These are phyloP conservation scores for Candida wancherniae DNA, from an alignment of 805 yeast genomes.

Conservation along the genomic window DNA sequence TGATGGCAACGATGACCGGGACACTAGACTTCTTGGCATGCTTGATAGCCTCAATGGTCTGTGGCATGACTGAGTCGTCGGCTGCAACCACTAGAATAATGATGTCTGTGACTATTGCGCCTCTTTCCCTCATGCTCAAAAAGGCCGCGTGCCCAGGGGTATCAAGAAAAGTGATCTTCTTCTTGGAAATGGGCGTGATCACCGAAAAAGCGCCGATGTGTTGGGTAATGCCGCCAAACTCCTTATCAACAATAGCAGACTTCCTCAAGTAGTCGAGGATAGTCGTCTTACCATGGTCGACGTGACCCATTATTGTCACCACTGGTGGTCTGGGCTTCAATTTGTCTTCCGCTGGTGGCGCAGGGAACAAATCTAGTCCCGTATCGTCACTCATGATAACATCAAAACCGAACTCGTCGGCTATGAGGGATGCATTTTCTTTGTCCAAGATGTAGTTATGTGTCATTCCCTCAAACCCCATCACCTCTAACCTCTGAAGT, in stretches of 20 bases:
- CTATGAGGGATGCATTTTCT: conserved; percentile 81
- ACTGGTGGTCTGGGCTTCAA: conserved; percentile 80
- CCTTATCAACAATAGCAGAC: conserved; percentile 76
- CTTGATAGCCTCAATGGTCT: conserved; percentile 90
- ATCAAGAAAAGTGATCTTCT: conserved; percentile 82
- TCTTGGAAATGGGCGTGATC: conserved; percentile 66
- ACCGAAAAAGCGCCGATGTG: conserved; percentile 97
- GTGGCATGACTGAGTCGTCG: conserved; percentile 97
- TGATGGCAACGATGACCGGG: conserved; percentile 84
- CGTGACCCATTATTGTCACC: conserved; percentile 98
- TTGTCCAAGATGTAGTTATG: conserved; percentile 78
- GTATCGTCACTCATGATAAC: conserved; percentile 52
- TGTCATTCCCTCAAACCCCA: conserved; percentile 71
- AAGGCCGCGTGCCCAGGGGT: conserved; percentile 99
- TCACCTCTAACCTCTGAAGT: conserved; percentile 48
- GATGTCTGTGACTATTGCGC: conserved; percentile 91
- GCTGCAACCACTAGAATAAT: conserved; percentile 92
- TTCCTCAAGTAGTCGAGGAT: conserved; percentile 82
- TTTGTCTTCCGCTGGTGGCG: conserved; percentile 41
- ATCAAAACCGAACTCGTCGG: conserved; percentile 82
- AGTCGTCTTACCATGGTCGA: conserved; percentile 97
- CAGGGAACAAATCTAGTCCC: conserved; percentile 56
- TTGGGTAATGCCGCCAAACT: conserved; percentile 96
- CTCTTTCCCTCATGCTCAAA: conserved; percentile 92
- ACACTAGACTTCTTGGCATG: conserved; percentile 83